A percentile compares a stretch with the other conserved stretches of the same genome.
Conservation (phyloP, 352 stramenopile genomes). For the Phytopythium montanum region DNA sequence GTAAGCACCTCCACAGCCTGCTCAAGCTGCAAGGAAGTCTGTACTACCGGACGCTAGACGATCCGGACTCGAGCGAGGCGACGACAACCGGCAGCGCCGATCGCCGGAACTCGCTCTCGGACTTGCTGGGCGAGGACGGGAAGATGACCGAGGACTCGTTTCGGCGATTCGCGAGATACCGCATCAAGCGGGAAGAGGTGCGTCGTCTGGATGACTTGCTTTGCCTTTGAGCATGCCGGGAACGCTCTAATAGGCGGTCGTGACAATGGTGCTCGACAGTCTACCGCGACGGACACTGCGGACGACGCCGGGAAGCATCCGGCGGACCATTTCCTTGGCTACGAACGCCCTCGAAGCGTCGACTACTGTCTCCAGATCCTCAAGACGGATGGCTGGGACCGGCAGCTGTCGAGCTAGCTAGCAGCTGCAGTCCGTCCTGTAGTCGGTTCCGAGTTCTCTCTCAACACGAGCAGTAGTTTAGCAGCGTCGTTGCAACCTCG, state of each 20-base stretch:
- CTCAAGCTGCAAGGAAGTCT: constrained; percentile 61
- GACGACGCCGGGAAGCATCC: constrained; percentile 21
- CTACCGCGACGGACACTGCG: constrained; percentile 8
- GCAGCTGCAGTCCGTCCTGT: too few species aligned
- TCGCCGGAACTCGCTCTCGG: constrained; percentile 10
- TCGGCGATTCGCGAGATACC: constrained; percentile 57
- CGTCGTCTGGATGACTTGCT: not conserved
- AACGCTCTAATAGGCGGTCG: not conserved
- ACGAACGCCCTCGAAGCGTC: constrained; percentile 54
- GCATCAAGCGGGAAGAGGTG: constrained; percentile 64
- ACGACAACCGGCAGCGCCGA: constrained; percentile 1
- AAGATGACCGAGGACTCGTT: constrained; percentile 72
- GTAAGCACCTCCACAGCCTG: constrained; percentile 61
- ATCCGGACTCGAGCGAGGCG: not conserved
- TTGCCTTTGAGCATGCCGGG: not conserved
- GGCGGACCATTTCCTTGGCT: constrained; percentile 53
- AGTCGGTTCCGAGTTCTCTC: not conserved
- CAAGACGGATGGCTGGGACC: constrained; percentile 36
- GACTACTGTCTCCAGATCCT: constrained; percentile 58
- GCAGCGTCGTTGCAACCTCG: not conserved
- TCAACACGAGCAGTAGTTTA: constrained; percentile 1
- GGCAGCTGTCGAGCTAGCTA: constrained; percentile 20
- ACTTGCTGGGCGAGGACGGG: constrained; percentile 41
- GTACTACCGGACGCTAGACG: constrained; percentile 52
- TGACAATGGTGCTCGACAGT: constrained; percentile 8